Percentiles rank a stretch among this genome's conserved stretches.
Evolutionary conservation across 1,284 basidiomycete genomes (phyloP).

Genomic region (Ustilago crameri): DNA sequence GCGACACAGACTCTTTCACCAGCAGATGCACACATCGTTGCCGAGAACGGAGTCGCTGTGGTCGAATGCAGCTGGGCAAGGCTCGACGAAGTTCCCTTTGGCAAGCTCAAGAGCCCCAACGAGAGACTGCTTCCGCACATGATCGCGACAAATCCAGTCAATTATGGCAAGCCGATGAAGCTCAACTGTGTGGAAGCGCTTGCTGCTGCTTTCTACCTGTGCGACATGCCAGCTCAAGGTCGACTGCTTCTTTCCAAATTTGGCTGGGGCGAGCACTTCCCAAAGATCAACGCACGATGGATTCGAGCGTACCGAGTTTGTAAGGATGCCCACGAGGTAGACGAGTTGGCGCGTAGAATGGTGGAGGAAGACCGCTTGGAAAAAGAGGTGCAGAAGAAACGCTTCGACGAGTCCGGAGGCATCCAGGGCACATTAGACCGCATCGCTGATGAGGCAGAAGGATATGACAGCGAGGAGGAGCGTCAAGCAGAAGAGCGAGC

Average conservation of each 20-base stretch:
- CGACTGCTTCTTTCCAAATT: constrained; percentile 60
- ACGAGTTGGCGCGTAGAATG: constrained; percentile 47
- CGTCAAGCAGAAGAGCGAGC: constrained; percentile 32
- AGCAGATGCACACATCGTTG: constrained; percentile 83
- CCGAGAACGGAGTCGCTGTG: constrained; percentile 84
- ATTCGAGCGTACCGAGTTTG: constrained; percentile 52
- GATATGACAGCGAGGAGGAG: constrained; percentile 23
- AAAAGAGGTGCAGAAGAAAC: constrained; percentile 44
- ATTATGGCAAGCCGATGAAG: constrained; percentile 66
- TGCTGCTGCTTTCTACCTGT: constrained; percentile 61
- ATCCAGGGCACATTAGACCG: constrained; percentile 48
- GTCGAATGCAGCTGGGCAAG: constrained; percentile 98
- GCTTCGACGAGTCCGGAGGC: constrained; percentile 40
- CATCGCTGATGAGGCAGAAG: constrained; percentile 38
- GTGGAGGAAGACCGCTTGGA: constrained; percentile 51
- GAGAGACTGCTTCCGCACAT: constrained; percentile 76
- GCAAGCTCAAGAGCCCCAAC: constrained; percentile 89
- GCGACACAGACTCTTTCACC: constrained; percentile 84
- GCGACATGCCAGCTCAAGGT: constrained; percentile 50
- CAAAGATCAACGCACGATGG: constrained; percentile 54
- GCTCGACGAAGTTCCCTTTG: constrained; percentile 91
- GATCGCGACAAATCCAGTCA: constrained; percentile 66
- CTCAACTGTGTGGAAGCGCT: constrained; percentile 67
- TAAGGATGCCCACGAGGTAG: constrained; percentile 42
- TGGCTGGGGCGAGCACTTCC: constrained; percentile 62